Percentiles rank a stretch among this genome's conserved stretches.
Conservation (phyloP, 495 filamentous ascomycete genomes). For the Aspergillus nanangensis region DNA sequence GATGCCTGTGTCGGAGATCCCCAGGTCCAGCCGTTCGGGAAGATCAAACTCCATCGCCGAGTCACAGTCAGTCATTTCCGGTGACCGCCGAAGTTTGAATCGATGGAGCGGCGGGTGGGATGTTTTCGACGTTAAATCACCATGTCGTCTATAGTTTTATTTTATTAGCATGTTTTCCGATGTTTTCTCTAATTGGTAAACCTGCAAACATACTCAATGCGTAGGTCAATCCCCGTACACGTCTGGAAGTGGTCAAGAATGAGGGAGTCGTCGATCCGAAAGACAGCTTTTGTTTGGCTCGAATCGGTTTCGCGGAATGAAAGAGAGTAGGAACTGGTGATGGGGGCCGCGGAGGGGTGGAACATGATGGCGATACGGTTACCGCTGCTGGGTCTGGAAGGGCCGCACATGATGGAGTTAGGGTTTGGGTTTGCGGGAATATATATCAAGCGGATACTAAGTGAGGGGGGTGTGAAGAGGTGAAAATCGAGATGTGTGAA, state of each 20-base stretch:
- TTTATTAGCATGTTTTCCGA: not conserved
- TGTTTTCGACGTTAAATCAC: conserved; percentile 24
- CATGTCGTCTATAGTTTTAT: conserved; percentile 27
- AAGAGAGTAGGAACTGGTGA: conserved; percentile 28
- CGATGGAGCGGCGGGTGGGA: conserved; percentile 15
- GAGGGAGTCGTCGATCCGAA: conserved; percentile 21
- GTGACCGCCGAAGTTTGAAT: conserved; percentile 16
- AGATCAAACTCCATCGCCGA: conserved; percentile 45
- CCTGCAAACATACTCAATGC: conserved; percentile 29
- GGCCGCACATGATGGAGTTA: conserved; percentile 8
- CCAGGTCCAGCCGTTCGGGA: conserved; percentile 56
- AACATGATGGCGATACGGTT: conserved; percentile 26
- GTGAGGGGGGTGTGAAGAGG: not conserved
- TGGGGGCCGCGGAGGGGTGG: conserved; percentile 15
- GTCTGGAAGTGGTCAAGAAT: conserved; percentile 6
- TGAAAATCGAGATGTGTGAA: not conserved
- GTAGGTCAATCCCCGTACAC: conserved; percentile 20
- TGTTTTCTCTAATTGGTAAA: not conserved
- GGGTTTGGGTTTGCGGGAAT: not conserved
- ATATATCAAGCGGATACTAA: not conserved
- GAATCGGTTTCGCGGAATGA: conserved; percentile 27
- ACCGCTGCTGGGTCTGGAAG: conserved; percentile 10
- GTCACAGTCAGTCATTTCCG: not conserved
- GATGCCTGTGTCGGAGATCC: conserved; percentile 37
- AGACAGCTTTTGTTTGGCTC: conserved; percentile 22